These are phyloP conservation scores for Candida sp. DNA, from an alignment of 1,139 yeast genomes.

Conservation along the genomic window DNA sequence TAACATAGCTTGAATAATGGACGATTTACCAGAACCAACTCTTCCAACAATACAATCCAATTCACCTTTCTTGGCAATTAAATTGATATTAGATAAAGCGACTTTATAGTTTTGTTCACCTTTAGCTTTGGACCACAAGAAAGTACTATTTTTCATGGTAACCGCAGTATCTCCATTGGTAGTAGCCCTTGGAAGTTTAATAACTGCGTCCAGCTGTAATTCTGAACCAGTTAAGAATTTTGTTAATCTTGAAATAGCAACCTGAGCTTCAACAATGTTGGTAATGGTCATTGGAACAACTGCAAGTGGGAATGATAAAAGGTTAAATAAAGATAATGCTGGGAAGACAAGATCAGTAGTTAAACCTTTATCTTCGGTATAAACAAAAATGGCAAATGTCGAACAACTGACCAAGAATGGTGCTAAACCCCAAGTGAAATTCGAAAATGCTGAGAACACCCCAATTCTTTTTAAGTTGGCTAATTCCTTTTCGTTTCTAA, in stretches of 20 bases:
- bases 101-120: conserved; percentile 58
- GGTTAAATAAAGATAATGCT: conserved; percentile 81
- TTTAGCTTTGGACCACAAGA: conserved; percentile 84
- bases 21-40: conserved; percentile 93
- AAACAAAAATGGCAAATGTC: conserved; percentile 82
- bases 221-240: conserved; percentile 75
- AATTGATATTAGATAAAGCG: conserved; percentile 71
- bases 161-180: conserved; percentile 69
- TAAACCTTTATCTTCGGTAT: conserved; percentile 61
- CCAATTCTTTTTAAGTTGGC: conserved; percentile 77
- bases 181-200: conserved; percentile 48
- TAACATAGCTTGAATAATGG: conserved; percentile 75
- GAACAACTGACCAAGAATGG: conserved; percentile 91
- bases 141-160: conserved; percentile 68
- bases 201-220: conserved; percentile 76
- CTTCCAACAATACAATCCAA: conserved; percentile 87
- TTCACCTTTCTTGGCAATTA: conserved; percentile 73
- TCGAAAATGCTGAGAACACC: conserved; percentile 65
- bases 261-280: conserved; percentile 84
- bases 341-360: conserved; percentile 95
- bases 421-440: conserved; percentile 81
- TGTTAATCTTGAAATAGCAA: conserved; percentile 75
- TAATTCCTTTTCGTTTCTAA: conserved; percentile 88
- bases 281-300: conserved; percentile 90
- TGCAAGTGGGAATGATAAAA: conserved; percentile 90